Percentiles rank a stretch among this genome's conserved stretches.
Conservation (phyloP, 2,329 filamentous ascomycete species). For the Delphinella strobiligena region DNA sequence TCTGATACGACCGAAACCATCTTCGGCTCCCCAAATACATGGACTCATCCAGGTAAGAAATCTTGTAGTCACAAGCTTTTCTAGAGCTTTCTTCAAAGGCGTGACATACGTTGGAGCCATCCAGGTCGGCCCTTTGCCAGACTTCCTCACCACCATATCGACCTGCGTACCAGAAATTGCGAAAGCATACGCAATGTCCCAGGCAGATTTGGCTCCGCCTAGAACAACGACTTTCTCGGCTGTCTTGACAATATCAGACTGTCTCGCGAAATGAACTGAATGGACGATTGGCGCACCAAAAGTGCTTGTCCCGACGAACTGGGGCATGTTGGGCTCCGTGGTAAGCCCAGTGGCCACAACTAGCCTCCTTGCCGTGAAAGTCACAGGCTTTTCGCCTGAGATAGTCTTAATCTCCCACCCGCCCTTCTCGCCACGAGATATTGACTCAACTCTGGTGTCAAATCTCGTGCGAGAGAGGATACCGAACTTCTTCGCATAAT, state of each 20-base stretch:
- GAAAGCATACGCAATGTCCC: constrained; percentile 49
- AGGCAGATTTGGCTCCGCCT: constrained; percentile 51
- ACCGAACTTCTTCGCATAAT: constrained; percentile 42
- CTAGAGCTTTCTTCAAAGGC: constrained; percentile 54
- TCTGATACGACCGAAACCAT: constrained; percentile 45
- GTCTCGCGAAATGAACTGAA: constrained; percentile 37
- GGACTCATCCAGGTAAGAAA: constrained; percentile 64
- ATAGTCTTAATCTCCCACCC: constrained; percentile 10
- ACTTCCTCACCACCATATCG: constrained; percentile 46
- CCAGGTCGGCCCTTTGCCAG: constrained; percentile 48
- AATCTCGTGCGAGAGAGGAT: constrained; percentile 39
- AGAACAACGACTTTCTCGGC: constrained; percentile 40
- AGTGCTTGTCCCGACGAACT: constrained; percentile 34
- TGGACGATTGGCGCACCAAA: constrained; percentile 49
- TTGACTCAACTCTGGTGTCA: constrained; percentile 37
- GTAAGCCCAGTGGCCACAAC: constrained; percentile 52
- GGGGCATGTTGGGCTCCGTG: constrained; percentile 44
- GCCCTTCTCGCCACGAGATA: constrained; percentile 25
- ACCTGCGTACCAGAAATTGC: constrained; percentile 41
- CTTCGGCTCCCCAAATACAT: constrained; percentile 56
- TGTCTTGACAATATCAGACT: constrained; percentile 24
- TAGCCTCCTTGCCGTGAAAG: constrained; percentile 32
- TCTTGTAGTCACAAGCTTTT: constrained; percentile 55
- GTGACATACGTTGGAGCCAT: constrained; percentile 52
- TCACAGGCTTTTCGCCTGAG: not conserved